Conservation (phyloP, 176 grass and related monocot genomes). For the Oryza brachyantha region DNA sequence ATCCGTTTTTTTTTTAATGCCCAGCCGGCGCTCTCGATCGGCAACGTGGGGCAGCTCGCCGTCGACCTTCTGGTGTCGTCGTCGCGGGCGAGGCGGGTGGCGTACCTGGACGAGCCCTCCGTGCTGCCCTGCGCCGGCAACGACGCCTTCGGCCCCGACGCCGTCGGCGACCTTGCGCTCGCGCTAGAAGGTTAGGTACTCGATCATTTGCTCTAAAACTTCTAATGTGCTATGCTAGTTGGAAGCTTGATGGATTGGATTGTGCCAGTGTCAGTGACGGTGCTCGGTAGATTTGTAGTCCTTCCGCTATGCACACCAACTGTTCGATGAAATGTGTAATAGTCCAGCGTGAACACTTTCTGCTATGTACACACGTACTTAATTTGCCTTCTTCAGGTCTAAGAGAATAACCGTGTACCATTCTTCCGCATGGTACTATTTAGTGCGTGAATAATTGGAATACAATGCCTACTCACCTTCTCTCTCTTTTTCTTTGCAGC, state of each 20-base stretch:
- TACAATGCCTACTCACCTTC: not conserved
- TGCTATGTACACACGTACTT: not conserved
- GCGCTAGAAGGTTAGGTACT: constrained; percentile 63
- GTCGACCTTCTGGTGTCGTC: constrained; percentile 78
- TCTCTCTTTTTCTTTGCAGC: constrained; percentile 47
- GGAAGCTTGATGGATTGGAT: constrained; percentile 21
- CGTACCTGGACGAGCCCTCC: constrained; percentile 74
- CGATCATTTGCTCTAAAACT: not conserved
- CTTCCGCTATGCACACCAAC: not conserved
- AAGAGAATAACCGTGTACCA: not conserved
- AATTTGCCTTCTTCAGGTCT: not conserved
- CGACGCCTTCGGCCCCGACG: constrained; percentile 75
- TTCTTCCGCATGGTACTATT: not conserved
- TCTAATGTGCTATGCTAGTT: not conserved
- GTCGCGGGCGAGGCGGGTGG: constrained; percentile 54
- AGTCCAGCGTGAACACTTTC: not conserved
- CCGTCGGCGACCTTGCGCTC: constrained; percentile 68
- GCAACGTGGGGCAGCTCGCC: constrained; percentile 95
- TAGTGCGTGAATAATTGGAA: not conserved
- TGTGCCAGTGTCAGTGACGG: not conserved
- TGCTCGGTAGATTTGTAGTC: not conserved
- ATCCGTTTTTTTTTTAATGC: not conserved
- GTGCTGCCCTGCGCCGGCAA: constrained; percentile 83
- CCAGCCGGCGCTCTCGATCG: constrained; percentile 95
- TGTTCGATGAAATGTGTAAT: constrained; percentile 42